Evolutionary conservation across 352 stramenopile genomes (phyloP), one percentile per base, ranked within the genome.

Genomic region (Phytophthora uliginosa): DNA sequence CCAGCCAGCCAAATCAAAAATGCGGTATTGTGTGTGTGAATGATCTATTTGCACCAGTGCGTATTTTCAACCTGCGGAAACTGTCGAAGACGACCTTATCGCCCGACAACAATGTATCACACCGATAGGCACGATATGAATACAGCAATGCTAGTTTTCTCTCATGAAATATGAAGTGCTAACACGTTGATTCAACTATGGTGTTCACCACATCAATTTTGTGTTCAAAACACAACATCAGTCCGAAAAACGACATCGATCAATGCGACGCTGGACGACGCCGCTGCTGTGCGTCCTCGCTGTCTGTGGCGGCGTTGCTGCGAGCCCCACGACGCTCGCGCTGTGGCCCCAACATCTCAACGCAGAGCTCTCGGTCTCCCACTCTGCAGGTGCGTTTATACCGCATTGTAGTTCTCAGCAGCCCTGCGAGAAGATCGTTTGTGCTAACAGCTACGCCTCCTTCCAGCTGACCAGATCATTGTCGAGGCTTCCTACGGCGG

Each of bases 331-430:
- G 50, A 76, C 65, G 18, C 62, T 82, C 7, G 66, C 66, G 22
- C 60, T 82, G 38, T 85, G 78, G 76, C 76, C 75, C 6, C 75
- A 77, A 58, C 61, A 83, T 1, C 47, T 53, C 18, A 47, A 77
- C 42, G 52, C 62, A 45, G 64, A 47, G 28, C 54, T 83, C 3
- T 75, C 68, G 17, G 34, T 81, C 48, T 75, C 69, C 17, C 28
- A 59, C 13, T 59, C 61, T 51, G 34, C 68, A 71, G 75, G 78
- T 71, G 48, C 42, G 42, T 36, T 15, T 13, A 15, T 13, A 2
- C 45, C 18, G 15, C 38, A n/a, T n/a, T 45, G 15, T 45, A 45
- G 3, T 45, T 6, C 26, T 13, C 18, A 26, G 45, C 26, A 57
- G 31, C 12, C 13, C 12, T 31, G 22, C 34, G 18, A 63, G 4